Base-by-base conservation (phyloP, 2,329 filamentous ascomycete genomes). In the Botryosphaeria agaves region DNA sequence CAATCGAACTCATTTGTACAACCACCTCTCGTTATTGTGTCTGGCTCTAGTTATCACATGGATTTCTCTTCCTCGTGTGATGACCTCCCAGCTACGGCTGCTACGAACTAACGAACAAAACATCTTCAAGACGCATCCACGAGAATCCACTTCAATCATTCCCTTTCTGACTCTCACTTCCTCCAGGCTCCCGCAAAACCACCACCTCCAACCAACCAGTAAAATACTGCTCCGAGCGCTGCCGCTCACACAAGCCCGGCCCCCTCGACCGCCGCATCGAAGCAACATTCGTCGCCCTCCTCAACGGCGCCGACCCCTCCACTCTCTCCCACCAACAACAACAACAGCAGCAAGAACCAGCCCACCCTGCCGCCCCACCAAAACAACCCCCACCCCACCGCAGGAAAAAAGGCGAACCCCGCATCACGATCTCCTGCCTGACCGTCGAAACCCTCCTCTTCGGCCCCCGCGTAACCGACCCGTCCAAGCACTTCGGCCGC, bases 201-300 rank as follows among this genome's bases (percentile, higher is more conserved):
- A 41, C 48, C 25, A 47, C 41, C 12, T 41, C 46, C 1, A 38
- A 41, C 3, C 41, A 42, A 4, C 51, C 38, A 24, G 46, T 59
- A 18, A 71, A 69, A 36, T 74, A 71, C 51, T 73, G 69, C 49
- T 73, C 68, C 0, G 52, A 59, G 27, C 52, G 62, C 21, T 74
- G 69, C 38, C 55, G 65, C 14, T 55, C 53, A 19, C 55, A 56
- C 21, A 72, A 69, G 40, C 63, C 62, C 0, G 54, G 59, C 0
- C 52, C 52, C 5, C 30, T 45, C 7, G 69, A 72, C 39, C 53
- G 56, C 2, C 57, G 59, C 33, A 67, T 73, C 26, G 68, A 72
- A 44, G 47, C 44, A 5, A 53, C 54, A 0, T 67, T 72, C 32
- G 53, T 59, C 1, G 46, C 48, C 3, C 36, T 59, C 2, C 42